Conservation (phyloP, 2,329 filamentous ascomycete genomes). For the Pseudopithomyces maydicus region DNA sequence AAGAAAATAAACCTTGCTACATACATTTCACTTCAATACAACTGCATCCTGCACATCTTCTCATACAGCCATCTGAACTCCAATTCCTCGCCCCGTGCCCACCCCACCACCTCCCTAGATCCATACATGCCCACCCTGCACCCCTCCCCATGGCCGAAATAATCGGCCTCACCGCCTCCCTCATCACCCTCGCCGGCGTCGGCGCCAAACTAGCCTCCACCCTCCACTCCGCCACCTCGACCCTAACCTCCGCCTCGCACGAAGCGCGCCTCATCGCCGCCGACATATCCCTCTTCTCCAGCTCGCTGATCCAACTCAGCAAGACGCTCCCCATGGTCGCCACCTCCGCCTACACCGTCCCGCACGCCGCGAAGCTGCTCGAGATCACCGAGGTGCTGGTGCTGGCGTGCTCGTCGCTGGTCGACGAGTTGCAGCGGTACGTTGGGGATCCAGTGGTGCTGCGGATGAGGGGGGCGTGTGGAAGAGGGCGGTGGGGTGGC, state of each 20-base stretch:
- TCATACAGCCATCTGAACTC: too few relatives aligned
- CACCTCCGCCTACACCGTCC: neutral
- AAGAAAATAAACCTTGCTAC: too few relatives aligned
- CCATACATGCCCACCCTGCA: neutral
- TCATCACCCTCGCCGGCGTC: conserved; percentile 1
- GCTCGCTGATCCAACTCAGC: conserved; percentile 4
- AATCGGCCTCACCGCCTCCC: conserved; percentile 3
- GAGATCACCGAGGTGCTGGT: neutral
- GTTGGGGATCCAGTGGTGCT: neutral
- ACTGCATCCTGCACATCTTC: too few relatives aligned
- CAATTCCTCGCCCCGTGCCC: neutral
- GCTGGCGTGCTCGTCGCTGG: neutral
- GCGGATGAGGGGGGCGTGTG: neutral
- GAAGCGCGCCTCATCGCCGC: conserved; percentile 6
- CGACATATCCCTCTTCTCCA: conserved; percentile 2
- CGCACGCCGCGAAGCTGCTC: neutral
- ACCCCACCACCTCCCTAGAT: neutral
- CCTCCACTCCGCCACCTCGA: neutral
- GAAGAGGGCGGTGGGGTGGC: neutral
- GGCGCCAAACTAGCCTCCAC: conserved; percentile 5
- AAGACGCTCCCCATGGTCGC: neutral
- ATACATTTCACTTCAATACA: too few relatives aligned
- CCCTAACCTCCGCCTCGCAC: neutral
- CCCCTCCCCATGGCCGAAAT: conserved; percentile 3
- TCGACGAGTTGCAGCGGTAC: neutral